Conservation (phyloP, 202 grass and related monocot species). For the Zoysia matrella region DNA sequence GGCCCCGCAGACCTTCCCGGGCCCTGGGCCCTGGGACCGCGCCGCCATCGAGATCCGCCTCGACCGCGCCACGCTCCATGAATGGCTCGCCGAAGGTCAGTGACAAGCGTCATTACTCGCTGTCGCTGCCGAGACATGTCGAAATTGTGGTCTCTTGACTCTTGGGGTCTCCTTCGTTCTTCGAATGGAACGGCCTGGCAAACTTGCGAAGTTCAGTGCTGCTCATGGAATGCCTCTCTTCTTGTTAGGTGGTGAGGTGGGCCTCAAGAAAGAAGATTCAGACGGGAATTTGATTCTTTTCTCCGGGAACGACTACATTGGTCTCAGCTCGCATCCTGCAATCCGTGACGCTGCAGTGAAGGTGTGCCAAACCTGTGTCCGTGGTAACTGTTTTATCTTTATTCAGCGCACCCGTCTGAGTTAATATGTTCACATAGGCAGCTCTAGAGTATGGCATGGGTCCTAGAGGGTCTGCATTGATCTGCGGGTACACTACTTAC, state of each 20-base stretch:
- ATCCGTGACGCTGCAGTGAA: constrained; percentile 60
- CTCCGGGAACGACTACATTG: constrained; percentile 86
- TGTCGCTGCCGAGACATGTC: too few relatives aligned
- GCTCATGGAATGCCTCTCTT: too few relatives aligned
- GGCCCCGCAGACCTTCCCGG: constrained; percentile 46
- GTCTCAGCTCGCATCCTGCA: constrained; percentile 77
- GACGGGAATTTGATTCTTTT: constrained; percentile 63
- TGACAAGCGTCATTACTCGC: background rate
- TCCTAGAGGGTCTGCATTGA: constrained; percentile 79
- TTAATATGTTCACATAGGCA: constrained; percentile 43
- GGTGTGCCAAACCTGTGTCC: constrained; percentile 37
- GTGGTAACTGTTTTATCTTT: too few relatives aligned
- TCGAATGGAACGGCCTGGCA: too few relatives aligned
- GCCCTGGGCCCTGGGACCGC: constrained; percentile 71
- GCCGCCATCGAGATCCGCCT: constrained; percentile 68
- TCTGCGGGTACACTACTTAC: constrained; percentile 81
- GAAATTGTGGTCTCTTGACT: too few relatives aligned
- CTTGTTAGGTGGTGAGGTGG: too few relatives aligned
- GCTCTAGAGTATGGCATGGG: constrained; percentile 83
- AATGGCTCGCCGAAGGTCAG: constrained; percentile 72
- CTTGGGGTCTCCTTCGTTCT: too few relatives aligned
- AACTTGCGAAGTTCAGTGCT: too few relatives aligned
- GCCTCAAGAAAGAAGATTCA: too few relatives aligned
- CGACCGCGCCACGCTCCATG: constrained; percentile 44
- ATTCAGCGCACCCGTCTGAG: too few relatives aligned